Base-by-base conservation (phyloP, 2,329 filamentous ascomycete genomes). In the Coleophoma crateriformis region DNA sequence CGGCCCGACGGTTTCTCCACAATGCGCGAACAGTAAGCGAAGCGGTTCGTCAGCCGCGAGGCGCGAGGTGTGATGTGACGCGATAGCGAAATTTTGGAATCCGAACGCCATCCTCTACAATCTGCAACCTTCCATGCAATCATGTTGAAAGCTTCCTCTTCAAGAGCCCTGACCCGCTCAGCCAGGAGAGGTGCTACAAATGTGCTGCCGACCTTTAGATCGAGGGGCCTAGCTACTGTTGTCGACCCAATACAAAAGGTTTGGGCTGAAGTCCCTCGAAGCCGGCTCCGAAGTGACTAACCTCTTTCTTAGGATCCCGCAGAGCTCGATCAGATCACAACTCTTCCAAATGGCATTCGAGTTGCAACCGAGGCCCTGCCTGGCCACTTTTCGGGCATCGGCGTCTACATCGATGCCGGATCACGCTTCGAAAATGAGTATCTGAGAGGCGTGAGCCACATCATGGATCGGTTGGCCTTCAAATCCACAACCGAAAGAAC, bases 361-460 rank as follows among this genome's bases (percentile, higher is more conserved):
- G 90, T 99, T 51, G 94, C 94, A 20, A 96, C 92, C 41, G 94
- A 99, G 68, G 90, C 91, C 50, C 79, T 97, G 11, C 91, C 92
- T 1, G 94, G 94, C 39, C 91, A 91, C 59, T 99, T 99, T 68
- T 88, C 91, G 4, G 94, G 90, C 46, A 87, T 99, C 14, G 94
- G 94, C 41, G 90, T 97, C 54, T 99, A 96, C 71, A 82, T 99
- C 64, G 91, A 97, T 67, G 90, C 90, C 32, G 94, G 94, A 14
- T 97, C 94, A 48, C 83, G 94, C 58, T 97, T 94, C 73, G 94
- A 99, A 70, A 92, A 88, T 66, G 79, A 84, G 39, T 83, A 84
- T 44, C 75, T 99, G 48, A 85, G 89, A 51, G 94, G 94, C 41
- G 88, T 95, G 27, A 96, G 90, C 67, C 94, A 99, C 69, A 95